A percentile compares a stretch with the other conserved stretches of the same genome.
These are phyloP conservation scores for Globisporangium sylvaticum DNA, from an alignment of 352 stramenopile genomes.

Conservation along the genomic window DNA sequence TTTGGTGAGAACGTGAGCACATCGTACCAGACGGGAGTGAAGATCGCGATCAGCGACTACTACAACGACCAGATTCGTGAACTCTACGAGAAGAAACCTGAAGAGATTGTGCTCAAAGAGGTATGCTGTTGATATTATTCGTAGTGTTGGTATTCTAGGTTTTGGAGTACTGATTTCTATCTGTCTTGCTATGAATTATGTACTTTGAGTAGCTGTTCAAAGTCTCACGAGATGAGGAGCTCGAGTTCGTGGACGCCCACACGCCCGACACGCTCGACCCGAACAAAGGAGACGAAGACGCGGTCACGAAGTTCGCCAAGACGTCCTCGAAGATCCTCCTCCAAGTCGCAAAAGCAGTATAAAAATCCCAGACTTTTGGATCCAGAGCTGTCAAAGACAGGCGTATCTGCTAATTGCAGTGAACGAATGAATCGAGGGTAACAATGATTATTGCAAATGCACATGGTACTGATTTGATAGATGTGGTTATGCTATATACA, in stretches of 20 bases:
- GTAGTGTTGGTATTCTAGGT: neutral
- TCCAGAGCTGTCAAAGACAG: neutral
- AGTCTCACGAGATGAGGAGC: constrained; percentile 60
- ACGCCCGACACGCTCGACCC: constrained; percentile 41
- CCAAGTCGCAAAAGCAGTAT: constrained; percentile 41
- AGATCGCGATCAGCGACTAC: constrained; percentile 78
- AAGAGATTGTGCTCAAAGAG: constrained; percentile 68
- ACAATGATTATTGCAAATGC: neutral
- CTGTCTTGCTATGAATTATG: neutral
- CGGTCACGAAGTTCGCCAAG: constrained; percentile 50
- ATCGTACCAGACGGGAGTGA: constrained; percentile 70
- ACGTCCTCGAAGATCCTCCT: constrained; percentile 56
- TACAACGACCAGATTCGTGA: constrained; percentile 89
- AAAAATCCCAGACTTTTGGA: constrained; percentile 7
- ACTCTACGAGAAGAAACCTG: constrained; percentile 61
- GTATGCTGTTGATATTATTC: constrained; percentile 17
- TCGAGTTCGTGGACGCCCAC: constrained; percentile 61
- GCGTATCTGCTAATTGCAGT: neutral
- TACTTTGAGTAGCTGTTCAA: constrained; percentile 56
- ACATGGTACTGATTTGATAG: neutral
- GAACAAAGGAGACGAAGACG: constrained; percentile 30
- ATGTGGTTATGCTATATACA: neutral
- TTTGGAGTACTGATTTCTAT: neutral
- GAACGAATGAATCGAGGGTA: neutral
- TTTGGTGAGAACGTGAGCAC: constrained; percentile 59